Evolutionary conservation across 192 early-diverging fungal genomes (phyloP), one percentile per base, ranked within the genome.

Genomic region (Linnemannia hyalina): DNA sequence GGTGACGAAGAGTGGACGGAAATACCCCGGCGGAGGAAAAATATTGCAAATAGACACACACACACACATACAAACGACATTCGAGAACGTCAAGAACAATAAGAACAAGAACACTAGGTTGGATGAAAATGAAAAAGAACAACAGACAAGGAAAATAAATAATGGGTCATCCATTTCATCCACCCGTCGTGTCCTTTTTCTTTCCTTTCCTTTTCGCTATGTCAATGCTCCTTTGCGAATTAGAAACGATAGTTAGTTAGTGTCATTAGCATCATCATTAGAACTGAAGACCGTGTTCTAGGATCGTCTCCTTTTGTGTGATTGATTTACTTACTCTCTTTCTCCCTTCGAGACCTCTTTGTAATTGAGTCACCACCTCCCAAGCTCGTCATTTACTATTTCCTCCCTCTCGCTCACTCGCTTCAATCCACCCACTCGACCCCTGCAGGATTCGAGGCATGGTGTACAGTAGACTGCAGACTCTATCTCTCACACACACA

Each of bases 361-460:
- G 47, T 20, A 18, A 52, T 7, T 9, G 60, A 65, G 29, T 2
- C 29, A 65, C 29, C 60, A 65, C n/a, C 60, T 35, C 60, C 11
- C 60, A 32, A 7, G 22, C 52, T 55, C 22, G 18, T 22, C 18
- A 8, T 40, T 40, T 40, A 40, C 22, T 57, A 57, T 57, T 26
- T 65, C 23, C 32, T 65, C 60, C 13, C 60, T 65, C 11, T 65
- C 60, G 6, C 60, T 65, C n/a, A 16, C 6, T 16, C n/a, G 20
- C 52, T 1, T 23, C 6, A 18, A 4, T 22, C 52, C 47, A 49
- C 54, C 23, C 57, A 60, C n/a, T 23, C 10, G 1, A 32, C 60
- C 60, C 60, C 60, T 65, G 60, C 60, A 65, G 60, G 4, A 65
- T 65, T 65, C 29, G 29, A 65, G 60, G 60, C 29, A 32, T 65